Base-by-base conservation (phyloP, 2,329 filamentous ascomycete species). In the Penicillium decumbens region DNA sequence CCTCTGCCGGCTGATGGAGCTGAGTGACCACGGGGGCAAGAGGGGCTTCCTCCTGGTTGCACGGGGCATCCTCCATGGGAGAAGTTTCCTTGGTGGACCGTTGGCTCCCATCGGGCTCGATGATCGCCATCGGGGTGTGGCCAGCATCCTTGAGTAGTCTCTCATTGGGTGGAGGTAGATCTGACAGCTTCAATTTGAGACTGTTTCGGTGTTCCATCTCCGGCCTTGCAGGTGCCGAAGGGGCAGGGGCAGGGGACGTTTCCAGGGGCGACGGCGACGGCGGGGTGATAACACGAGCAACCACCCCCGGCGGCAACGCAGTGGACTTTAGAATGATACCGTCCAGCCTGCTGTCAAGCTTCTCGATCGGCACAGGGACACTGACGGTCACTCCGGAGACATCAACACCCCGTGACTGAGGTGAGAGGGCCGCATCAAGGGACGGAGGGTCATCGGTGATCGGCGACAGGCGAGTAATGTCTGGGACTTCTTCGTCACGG, bases 251-350 rank as follows among this genome's bases (percentile, higher is more conserved):
- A 42, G 63, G 61, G 18, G 66, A 63, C 10, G 57, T 53, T 10
- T 60, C 63, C 30, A 58, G 50, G 41, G 64, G 59, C 18, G 61
- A 58, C 12, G 67, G 66, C 7, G 71, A 68, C 27, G 70, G 65
- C 27, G 72, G 70, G 27, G 72, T 73, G 55, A 73, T 70, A 45
- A 75, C 68, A 50, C 66, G 71, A 35, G 71, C 72, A 15, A 72
- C 66, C 15, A 76, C 65, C 45, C 68, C 69, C 4, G 72, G 72
- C 24, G 68, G 70, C 33, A 76, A 58, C 3, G 67, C 72, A 18
- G 71, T 70, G 3, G 73, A 75, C 48, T 75, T 76, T 43, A 76
- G 64, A 5, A 69, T 75, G 49, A 76, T 76, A 5, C 74, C 73
- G 50, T 76, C 74, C 1, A 76, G 63, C 27, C 63, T 68, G 44